Percentiles rank a stretch among this genome's conserved stretches.
Conservation (phyloP, 2,329 filamentous ascomycete genomes). For the Cladosporium sp. region DNA sequence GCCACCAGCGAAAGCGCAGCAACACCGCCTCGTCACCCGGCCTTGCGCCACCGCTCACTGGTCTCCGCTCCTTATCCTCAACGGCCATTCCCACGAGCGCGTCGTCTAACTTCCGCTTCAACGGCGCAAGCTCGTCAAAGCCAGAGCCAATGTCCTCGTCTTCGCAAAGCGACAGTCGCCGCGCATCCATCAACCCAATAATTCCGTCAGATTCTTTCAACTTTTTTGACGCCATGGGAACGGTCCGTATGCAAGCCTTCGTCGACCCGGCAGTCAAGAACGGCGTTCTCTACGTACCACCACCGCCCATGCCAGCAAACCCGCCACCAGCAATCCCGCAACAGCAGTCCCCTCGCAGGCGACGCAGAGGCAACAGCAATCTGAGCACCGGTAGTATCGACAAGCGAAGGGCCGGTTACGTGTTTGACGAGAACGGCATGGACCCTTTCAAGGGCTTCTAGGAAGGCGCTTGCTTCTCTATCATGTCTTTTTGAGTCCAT, state of each 20-base stretch:
- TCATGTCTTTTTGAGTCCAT: no score
- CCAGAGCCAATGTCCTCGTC: constrained; percentile 21
- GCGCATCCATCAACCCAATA: constrained; percentile 18
- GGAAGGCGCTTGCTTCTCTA: neutral
- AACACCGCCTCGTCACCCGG: constrained; percentile 68
- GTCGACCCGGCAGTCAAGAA: constrained; percentile 52
- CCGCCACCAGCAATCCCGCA: neutral
- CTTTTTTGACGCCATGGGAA: constrained; percentile 86
- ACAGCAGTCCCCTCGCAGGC: constrained; percentile 1
- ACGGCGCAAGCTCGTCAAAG: neutral
- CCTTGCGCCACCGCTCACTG: constrained; percentile 53
- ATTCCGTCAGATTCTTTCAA: constrained; percentile 33
- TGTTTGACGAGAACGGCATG: constrained; percentile 31
- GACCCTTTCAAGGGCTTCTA: constrained; percentile 35
- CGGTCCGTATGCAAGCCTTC: constrained; percentile 95
- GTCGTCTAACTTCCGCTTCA: constrained; percentile 30
- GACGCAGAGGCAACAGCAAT: constrained; percentile 24
- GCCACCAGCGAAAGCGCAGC: constrained; percentile 78
- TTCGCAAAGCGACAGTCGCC: constrained; percentile 23
- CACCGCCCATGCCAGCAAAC: constrained; percentile 20
- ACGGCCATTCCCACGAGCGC: constrained; percentile 35
- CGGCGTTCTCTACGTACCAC: constrained; percentile 29
- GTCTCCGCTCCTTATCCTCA: constrained; percentile 73
- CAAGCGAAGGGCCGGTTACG: constrained; percentile 28
- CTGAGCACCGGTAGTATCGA: constrained; percentile 28